Base-by-base conservation (phyloP, 331 rosid species). In the Pyracantha coccinea region DNA sequence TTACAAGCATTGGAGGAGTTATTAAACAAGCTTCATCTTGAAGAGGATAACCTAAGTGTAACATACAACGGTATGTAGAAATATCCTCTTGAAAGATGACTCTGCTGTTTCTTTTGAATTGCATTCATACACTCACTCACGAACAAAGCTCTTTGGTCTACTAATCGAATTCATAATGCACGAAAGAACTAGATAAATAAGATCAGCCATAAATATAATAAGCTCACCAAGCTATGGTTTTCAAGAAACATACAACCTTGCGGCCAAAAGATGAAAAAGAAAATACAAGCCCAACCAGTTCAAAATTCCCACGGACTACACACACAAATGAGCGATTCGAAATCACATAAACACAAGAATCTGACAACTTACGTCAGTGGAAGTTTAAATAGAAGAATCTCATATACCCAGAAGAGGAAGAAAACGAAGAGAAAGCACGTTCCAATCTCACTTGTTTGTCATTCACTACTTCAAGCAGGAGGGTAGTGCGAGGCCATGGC, bases 401-500 rank as follows among this genome's bases (percentile, higher is more conserved):
- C 68, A 77, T 73, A 81, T 79, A 53, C 80, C 84, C 75, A 15
- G 55, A 59, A 29, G 68, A 62, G 25, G 61, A n/a, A 19, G 5
- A 59, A 59, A 32, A 28, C 24, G 44, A 73, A 38, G 76, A 16
- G n/a, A 17, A 23, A 78, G 71, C 75, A 79, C 81, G 47, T 79
- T 47, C 71, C 73, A 75, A 63, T 81, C 68, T 71, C 79, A 63
- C 60, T 59, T 14, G 67, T 55, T 58, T 54, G 33, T 52, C 69
- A 66, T 57, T 90, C 86, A 83, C 89, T 80, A 83, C 88, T 80
- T 67, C 29, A 92, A 73, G 90, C 99, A 92, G 23, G 87, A 58
- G 6, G 97, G 97, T 20, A 95, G 83, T 3, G 90, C 78, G 47
- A 87, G 88, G 41, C 99, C 99, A 75, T 83, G 91, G 85, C 99